Conservation (phyloP, 495 filamentous ascomycete genomes). For the Physcia stellaris region DNA sequence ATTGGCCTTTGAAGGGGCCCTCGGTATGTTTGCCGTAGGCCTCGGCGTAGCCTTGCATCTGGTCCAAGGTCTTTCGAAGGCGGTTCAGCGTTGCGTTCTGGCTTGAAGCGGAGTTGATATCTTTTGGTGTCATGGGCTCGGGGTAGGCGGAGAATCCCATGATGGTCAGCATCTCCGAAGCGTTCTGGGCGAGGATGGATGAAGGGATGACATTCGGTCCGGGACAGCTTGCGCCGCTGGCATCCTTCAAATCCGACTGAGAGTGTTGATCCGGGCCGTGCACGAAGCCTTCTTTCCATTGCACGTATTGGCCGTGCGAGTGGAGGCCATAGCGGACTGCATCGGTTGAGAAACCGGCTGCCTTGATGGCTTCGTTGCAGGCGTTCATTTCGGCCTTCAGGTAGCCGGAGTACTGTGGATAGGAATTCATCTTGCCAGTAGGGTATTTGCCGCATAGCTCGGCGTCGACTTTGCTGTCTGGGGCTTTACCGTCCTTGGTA, state of each 20-base stretch:
- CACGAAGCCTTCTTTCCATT: constrained; percentile 14
- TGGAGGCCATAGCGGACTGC: constrained; percentile 12
- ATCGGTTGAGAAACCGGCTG: constrained; percentile 8
- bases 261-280: constrained; percentile 6
- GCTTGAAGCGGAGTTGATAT: constrained; percentile 9
- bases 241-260: constrained; percentile 6
- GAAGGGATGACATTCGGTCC: constrained; percentile 5
- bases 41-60: constrained; percentile 12
- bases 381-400: constrained; percentile 12
- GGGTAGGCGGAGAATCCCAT: constrained; percentile 14
- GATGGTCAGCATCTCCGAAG: constrained; percentile 9
- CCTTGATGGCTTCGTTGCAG: constrained; percentile 12
- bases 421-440: constrained; percentile 13
- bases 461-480: constrained; percentile 1
- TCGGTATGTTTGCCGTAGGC: constrained; percentile 7
- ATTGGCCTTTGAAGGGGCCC: constrained; percentile 10
- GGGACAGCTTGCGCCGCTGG: constrained; percentile 3
- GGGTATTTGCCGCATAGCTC: constrained; percentile 11
- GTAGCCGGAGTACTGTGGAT: constrained; percentile 10
- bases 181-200: constrained; percentile 5
- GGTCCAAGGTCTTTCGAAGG: constrained; percentile 5
- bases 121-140: constrained; percentile 11
- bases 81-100: constrained; percentile 2
- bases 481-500: constrained; percentile 6
- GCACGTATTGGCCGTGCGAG: constrained; percentile 12